Base-by-base conservation (phyloP, 768 basidiomycete species). In the Boletus vinaceobasis region DNA sequence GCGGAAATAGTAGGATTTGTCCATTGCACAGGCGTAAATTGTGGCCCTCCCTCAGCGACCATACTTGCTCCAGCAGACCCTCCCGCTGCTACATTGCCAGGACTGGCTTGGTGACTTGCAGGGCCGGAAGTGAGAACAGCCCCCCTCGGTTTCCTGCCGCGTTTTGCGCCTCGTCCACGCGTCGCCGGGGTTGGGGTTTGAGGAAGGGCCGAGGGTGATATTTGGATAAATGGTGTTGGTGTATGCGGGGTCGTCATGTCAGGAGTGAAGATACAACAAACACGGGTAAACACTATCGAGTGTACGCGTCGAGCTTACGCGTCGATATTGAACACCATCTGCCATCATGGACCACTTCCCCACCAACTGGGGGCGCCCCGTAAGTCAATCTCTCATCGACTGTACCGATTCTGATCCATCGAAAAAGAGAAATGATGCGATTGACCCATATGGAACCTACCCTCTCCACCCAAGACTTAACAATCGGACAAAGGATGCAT, bases 311-410 rank as follows among this genome's bases (percentile, higher is more conserved):
- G 33, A 48, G 59, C 59, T 57, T 58, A 46, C 63, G 55, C 60
- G 60, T 65, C 50, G 33, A 52, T 57, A 56, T 52, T 42, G 35
- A 15, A 49, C n/a, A 19, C 47, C n/a, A 37, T 38, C 40, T n/a
- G 17, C 43, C 39, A 53, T 40, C 57, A 90, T 91, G 89, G 88
- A 91, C 68, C 90, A 91, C 70, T 88, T 88, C 72, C 87, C 90
- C 35, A 84, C 84, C 33, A 88, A 85, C 77, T 91, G 89, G 89
- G 90, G 89, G 35, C 78, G 85, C 43, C 88, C 87, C 45, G 88
- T 88, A 67, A 62, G 87, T 71, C 29, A 19, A 13, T 17, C 0
- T 4, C 7, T 17, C 8, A 5, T 32, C 7, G 3, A 9, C 1
- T 2, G 9, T 13, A 3, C 5, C 5, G 26, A 33, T 37, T 27